These are phyloP conservation scores for Penicillium subrubescens DNA, from an alignment of 495 filamentous ascomycete species.

Conservation along the genomic window DNA sequence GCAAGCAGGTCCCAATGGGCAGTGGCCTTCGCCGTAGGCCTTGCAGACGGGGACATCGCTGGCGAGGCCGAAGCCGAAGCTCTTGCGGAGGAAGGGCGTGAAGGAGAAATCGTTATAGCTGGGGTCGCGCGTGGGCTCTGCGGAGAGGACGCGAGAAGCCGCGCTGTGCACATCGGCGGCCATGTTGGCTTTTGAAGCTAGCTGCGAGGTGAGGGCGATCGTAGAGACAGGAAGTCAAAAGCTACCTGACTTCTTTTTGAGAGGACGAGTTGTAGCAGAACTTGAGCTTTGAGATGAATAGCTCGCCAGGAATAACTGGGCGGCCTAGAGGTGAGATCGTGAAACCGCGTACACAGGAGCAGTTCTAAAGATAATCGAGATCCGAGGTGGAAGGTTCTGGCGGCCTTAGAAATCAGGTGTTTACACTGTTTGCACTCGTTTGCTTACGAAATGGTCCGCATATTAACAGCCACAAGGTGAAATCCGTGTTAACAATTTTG, in stretches of 20 bases:
- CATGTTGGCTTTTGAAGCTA: constrained; percentile 32
- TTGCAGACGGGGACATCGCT: constrained; percentile 79
- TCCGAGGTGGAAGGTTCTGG: constrained; percentile 5
- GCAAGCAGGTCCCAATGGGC: constrained; percentile 74
- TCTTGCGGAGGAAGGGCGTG: constrained; percentile 70
- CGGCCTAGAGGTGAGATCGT: not conserved
- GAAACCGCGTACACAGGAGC: not conserved
- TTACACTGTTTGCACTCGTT: constrained; percentile 12
- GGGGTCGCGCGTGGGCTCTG: constrained; percentile 52
- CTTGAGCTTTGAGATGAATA: not conserved
- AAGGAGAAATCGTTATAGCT: constrained; percentile 68
- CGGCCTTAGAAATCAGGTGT: constrained; percentile 24
- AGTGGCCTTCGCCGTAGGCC: constrained; percentile 76
- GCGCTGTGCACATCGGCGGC: constrained; percentile 38
- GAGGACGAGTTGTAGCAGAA: not conserved
- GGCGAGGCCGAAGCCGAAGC: constrained; percentile 75
- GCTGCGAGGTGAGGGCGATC: not conserved
- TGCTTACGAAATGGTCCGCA: not conserved
- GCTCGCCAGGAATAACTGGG: not conserved
- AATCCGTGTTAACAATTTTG: not conserved
- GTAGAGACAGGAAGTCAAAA: not conserved
- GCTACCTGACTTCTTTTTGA: not conserved
- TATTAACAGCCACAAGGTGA: not conserved
- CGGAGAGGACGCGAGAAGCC: constrained; percentile 39
- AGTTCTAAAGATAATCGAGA: not conserved